Base-by-base conservation (phyloP, 768 basidiomycete genomes). In the Lactarius quietus region DNA sequence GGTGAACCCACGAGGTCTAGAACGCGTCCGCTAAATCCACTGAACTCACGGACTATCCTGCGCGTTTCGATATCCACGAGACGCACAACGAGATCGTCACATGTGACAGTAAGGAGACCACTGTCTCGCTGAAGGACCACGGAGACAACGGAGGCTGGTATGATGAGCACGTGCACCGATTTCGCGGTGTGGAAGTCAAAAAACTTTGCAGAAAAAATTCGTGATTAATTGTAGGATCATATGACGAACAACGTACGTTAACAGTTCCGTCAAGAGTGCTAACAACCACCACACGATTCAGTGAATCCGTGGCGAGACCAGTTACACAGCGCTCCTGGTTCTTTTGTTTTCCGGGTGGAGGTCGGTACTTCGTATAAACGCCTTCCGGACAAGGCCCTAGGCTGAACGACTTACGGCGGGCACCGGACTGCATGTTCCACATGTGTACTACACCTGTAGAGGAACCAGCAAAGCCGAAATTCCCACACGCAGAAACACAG, bases 371-470 rank as follows among this genome's bases (percentile, higher is more conserved):
- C 26, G 77, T 79, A 8, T 76, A 70, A 9, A 82, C 81, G 66
- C 84, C 85, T 26, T 81, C 75, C 28, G 89, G 89, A 71, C 82
- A 84, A 26, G 82, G 75, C 0, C 88, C 89, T 28, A 96, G 72
- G 66, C 81, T 78, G 74, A 92, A 98, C 1, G 83, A 81, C 76
- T 90, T 92, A 53, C 96, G 82, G 70, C 84, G 84, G 64, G 95
- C 83, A 1, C 97, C 97, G 4, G 92, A 94, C 75, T 99, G 96
- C 87, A 99, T 86, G 73, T 98, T 99, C 90, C 93, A 98, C 88
- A 95, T 88, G 64, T 86, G 76, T 43, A 98, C 89, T 29, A 81
- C 82, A 2, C 92, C 91, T 0, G 85, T 88, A 2, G 92, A 91
- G 1, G 90, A 89, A 29, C 93, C 87, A 4, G 86, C 93, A 14